Base-by-base conservation (phyloP, 1,284 basidiomycete species). In the Ustilago curta region DNA sequence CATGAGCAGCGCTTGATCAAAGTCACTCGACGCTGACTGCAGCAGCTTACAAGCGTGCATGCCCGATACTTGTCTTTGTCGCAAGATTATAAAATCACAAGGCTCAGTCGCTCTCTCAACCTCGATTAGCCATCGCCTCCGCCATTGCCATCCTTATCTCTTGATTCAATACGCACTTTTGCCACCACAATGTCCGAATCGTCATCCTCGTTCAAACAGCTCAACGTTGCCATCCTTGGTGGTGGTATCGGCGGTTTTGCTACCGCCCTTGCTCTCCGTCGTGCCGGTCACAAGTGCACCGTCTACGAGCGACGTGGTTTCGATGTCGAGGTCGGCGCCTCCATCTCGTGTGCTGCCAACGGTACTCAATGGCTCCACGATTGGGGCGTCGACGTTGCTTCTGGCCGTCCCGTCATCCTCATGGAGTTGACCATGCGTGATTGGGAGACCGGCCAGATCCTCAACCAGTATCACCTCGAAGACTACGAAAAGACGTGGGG, bases 391-490 rank as follows among this genome's bases (percentile, higher is more conserved):
- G 71, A 74, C 18, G 62, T 74, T 5, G 35, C 58, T 12, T 65
- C 66, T 2, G 71, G 66, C 37, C 65, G 71, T 19, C 71, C 71
- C 27, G 71, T 74, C 56, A 66, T 74, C 43, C 59, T 74, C 19
- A 74, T 74, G 71, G 66, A 74, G 44, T 59, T 74, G 43, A 74
- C 71, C 59, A 74, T 74, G 71, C 65, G 71, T 18, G 71, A 74
- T 37, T 74, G 71, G 71, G 52, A 74, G 40, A 54, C 62, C 6
- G 71, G 71, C 47, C 37, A 74, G 45, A 74, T 74, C 21, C 71
- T 74, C 51, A 74, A 74, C 56, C 71, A 74, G 29, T 74, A 74
- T 45, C 71, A 65, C 39, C 66, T 74, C 8, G 45, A 74, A 29
- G 71, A 74, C 51, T 74, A 74, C 62, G 66, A 74, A 59, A 65